phyloP scores from a whole-genome alignment of 305 asterid species.

The Euphrasia arctica region DNA sequence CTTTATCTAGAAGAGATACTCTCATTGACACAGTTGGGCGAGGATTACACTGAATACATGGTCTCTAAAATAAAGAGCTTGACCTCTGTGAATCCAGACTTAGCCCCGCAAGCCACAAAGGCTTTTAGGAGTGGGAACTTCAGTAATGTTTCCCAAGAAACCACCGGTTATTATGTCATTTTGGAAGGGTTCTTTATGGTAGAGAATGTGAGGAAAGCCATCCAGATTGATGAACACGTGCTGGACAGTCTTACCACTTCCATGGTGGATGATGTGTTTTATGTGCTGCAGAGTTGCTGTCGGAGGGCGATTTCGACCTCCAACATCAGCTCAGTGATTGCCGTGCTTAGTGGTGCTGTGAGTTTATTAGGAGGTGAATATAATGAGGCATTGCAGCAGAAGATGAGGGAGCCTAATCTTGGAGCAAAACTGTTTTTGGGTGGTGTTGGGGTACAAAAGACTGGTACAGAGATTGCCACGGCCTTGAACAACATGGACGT shows the following conservation, averaged over 20 bases:
- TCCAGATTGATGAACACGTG: slow-evolving; percentile 82
- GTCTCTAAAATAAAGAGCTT: slow-evolving; percentile 71
- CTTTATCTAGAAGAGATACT: slow-evolving; percentile 86
- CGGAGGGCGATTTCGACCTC: slow-evolving; percentile 86
- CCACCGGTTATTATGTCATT: slow-evolving; percentile 81
- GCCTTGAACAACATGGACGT: slow-evolving; percentile 90
- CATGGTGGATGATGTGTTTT: slow-evolving; percentile 95
- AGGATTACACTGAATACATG: slow-evolving; percentile 89
- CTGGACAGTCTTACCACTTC: slow-evolving; percentile 88
- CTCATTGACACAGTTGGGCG: slow-evolving; percentile 75
- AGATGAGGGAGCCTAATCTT: slow-evolving; percentile 81
- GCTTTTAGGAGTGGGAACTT: slow-evolving; percentile 90
- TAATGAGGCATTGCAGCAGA: slow-evolving; percentile 85
- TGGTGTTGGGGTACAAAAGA: slow-evolving; percentile 84
- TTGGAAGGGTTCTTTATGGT: slow-evolving; percentile 96
- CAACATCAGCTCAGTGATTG: slow-evolving; percentile 80
- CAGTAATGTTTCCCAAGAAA: slow-evolving; percentile 76
- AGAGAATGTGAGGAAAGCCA: slow-evolving; percentile 93
- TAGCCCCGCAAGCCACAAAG: slow-evolving; percentile 79
- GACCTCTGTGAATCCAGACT: slow-evolving; percentile 79
- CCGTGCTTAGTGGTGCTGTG: slow-evolving; percentile 73
- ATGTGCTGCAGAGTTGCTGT: slow-evolving; percentile 94
- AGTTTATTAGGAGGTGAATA: slow-evolving; percentile 85
- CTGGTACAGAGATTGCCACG: slow-evolving; percentile 84
- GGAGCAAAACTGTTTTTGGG: slow-evolving; percentile 85